These are phyloP conservation scores for Cucumis cinereus DNA, from an alignment of 306 rosid species.

Conservation along the genomic window DNA sequence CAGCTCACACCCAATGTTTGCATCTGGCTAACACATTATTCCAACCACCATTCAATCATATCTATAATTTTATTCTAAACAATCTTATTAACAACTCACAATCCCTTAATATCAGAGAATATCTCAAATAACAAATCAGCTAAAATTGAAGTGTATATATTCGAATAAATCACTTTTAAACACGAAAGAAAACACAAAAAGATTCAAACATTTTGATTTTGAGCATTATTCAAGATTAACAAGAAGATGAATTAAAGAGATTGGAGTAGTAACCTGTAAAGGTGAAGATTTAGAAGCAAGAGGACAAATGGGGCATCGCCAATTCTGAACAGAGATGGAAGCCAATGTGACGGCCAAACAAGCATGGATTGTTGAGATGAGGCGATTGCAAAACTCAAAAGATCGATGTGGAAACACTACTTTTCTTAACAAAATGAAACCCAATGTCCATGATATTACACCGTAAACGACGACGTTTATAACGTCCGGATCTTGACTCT, in stretches of 20 bases:
- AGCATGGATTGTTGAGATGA: conserved; percentile 67
- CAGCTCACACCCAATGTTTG: conserved; percentile 44
- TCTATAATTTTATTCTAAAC: too few species aligned
- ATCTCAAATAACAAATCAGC: too few species aligned
- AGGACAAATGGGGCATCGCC: conserved; percentile 68
- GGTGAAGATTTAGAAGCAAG: conserved; percentile 42
- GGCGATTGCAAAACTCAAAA: conserved; percentile 52
- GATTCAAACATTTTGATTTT: too few species aligned
- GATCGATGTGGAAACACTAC: conserved; percentile 30
- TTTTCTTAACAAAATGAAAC: conserved; percentile 33
- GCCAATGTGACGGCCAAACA: conserved; percentile 48
- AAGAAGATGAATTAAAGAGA: not conserved
- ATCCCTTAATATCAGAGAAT: too few species aligned
- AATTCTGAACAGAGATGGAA: conserved; percentile 46
- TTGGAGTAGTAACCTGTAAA: conserved; percentile 27
- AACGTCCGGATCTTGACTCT: not conserved
- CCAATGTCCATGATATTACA: conserved; percentile 53
- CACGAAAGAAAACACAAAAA: too few species aligned
- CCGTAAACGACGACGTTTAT: conserved; percentile 32
- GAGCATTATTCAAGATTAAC: too few species aligned
- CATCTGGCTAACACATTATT: conserved; percentile 33
- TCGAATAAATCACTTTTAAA: too few species aligned
- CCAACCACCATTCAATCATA: not conserved
- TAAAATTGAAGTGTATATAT: too few species aligned
- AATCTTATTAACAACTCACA: too few species aligned